phyloP scores from a whole-genome alignment of 2,329 filamentous ascomycete species.

The Colletotrichum sp. region DNA sequence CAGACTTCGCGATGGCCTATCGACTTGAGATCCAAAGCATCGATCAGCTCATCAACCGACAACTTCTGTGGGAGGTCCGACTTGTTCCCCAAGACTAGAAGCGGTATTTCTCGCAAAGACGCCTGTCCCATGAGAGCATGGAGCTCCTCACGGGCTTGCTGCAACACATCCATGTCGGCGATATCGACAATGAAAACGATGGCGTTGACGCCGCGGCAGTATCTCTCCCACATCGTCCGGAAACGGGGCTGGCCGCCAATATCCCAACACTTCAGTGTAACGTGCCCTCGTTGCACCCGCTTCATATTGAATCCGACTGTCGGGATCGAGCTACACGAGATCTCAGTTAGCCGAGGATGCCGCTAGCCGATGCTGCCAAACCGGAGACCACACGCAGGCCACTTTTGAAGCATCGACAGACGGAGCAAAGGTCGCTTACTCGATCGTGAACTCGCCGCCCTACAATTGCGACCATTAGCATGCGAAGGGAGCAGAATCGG shows the following conservation, averaged over 20 bases:
- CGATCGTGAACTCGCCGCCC: conserved; percentile 98
- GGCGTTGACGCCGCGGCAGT: conserved; percentile 95
- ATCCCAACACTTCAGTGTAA: conserved; percentile 99
- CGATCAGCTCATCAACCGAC: conserved; percentile 94
- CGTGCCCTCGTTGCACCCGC: conserved; percentile 95
- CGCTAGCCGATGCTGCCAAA: background rate
- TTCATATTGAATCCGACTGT: conserved; percentile 99
- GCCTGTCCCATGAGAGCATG: conserved; percentile 87
- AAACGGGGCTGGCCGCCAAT: conserved; percentile 96
- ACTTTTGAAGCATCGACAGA: background rate
- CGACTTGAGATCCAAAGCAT: conserved; percentile 85
- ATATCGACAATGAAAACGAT: conserved; percentile 99
- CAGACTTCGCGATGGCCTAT: conserved; percentile 94
- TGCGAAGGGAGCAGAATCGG: conserved; percentile 17
- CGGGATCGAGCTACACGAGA: conserved; percentile 82
- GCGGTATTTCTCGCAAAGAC: conserved; percentile 84
- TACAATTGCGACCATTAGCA: conserved; percentile 49
- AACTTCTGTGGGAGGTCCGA: conserved; percentile 92
- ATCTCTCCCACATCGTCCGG: conserved; percentile 98
- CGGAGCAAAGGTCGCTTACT: conserved; percentile 69
- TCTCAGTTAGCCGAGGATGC: conserved; percentile 24
- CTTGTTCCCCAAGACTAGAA: conserved; percentile 96
- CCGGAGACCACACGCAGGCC: background rate
- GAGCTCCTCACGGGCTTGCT: conserved; percentile 89
- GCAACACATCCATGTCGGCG: conserved; percentile 80